Percentiles rank a stretch among this genome's conserved stretches.
phyloP scores from a whole-genome alignment of 1,139 yeast genomes.

The Yamadazyma aaseri region DNA sequence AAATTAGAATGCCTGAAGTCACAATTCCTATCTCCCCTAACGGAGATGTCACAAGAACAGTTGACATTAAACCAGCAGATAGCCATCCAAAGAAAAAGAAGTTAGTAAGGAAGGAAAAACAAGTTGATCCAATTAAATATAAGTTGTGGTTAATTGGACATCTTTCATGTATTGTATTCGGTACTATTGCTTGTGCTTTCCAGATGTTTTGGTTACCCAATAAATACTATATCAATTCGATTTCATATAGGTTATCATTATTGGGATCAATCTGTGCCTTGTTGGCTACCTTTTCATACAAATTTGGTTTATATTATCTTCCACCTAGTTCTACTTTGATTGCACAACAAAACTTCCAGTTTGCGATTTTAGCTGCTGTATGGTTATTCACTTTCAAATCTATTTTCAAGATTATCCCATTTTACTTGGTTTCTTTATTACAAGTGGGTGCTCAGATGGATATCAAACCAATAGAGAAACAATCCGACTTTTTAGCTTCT shows the following conservation, averaged over 20 bases:
- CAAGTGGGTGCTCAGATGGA: conserved; percentile 49
- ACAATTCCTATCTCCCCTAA: conserved; percentile 3
- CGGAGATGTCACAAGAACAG: conserved; percentile 1
- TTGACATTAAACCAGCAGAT: background rate
- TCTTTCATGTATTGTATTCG: conserved; percentile 45
- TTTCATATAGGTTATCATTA: conserved; percentile 53
- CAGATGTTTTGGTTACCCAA: conserved; percentile 48
- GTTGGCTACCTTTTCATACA: conserved; percentile 53
- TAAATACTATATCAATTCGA: conserved; percentile 42
- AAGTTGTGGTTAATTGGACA: conserved; percentile 67
- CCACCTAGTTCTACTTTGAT: conserved; percentile 60
- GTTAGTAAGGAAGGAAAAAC: conserved; percentile 38
- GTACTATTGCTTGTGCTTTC: conserved; percentile 46
- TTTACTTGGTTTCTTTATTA: conserved; percentile 51
- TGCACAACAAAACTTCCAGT: conserved; percentile 71
- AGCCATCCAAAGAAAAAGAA: conserved; percentile 27
- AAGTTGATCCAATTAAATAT: conserved; percentile 44
- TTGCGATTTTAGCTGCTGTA: conserved; percentile 47
- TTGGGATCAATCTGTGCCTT: conserved; percentile 58
- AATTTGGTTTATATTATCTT: conserved; percentile 50
- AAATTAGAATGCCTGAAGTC: conserved; percentile 3
- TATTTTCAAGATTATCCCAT: conserved; percentile 64
- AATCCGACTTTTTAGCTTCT: conserved; percentile 42
- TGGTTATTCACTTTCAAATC: conserved; percentile 69
- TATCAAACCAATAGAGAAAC: conserved; percentile 38